phyloP scores from a whole-genome alignment of 2,329 filamentous ascomycete genomes.

The Dactylellina parvicollis region DNA sequence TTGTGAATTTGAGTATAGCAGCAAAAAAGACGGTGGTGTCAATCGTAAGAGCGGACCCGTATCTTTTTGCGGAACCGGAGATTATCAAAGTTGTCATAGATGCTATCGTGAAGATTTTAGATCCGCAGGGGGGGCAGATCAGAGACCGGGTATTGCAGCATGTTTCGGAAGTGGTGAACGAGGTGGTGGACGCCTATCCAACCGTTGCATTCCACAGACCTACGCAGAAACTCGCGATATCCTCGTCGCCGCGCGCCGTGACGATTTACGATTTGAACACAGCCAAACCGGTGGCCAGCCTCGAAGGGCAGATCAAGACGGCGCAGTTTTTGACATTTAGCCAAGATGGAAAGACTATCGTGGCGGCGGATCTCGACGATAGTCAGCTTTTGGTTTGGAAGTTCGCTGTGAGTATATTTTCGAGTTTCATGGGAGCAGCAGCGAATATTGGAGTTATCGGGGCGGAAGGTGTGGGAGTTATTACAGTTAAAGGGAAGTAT shows the following conservation, averaged over 20 bases:
- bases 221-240: slow-evolving; percentile 56
- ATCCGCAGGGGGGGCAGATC: slow-evolving; percentile 55
- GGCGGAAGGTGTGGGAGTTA: slow-evolving; percentile 53
- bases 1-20: slow-evolving; percentile 54
- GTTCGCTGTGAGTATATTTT: slow-evolving; percentile 55
- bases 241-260: slow-evolving; percentile 50
- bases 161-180: slow-evolving; percentile 56
- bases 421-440: slow-evolving; percentile 56
- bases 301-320: slow-evolving; percentile 55
- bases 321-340: slow-evolving; percentile 55
- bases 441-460: slow-evolving; percentile 45
- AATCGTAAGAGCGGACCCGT: slow-evolving; percentile 54
- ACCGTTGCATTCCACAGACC: slow-evolving; percentile 57
- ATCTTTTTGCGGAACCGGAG: slow-evolving; percentile 54
- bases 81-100: slow-evolving; percentile 54
- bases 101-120: slow-evolving; percentile 56
- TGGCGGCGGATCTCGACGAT: slow-evolving; percentile 55
- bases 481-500: slow-evolving; percentile 52
- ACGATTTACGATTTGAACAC: slow-evolving; percentile 56
- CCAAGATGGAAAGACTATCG: slow-evolving; percentile 55
- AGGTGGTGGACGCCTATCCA: slow-evolving; percentile 56
- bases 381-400: slow-evolving; percentile 55
- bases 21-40: slow-evolving; percentile 55
- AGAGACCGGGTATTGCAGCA: slow-evolving; percentile 56
- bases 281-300: slow-evolving; percentile 41